These are phyloP conservation scores for Smithsoniella earleae DNA, from an alignment of 163 green algal species.

Conservation along the genomic window DNA sequence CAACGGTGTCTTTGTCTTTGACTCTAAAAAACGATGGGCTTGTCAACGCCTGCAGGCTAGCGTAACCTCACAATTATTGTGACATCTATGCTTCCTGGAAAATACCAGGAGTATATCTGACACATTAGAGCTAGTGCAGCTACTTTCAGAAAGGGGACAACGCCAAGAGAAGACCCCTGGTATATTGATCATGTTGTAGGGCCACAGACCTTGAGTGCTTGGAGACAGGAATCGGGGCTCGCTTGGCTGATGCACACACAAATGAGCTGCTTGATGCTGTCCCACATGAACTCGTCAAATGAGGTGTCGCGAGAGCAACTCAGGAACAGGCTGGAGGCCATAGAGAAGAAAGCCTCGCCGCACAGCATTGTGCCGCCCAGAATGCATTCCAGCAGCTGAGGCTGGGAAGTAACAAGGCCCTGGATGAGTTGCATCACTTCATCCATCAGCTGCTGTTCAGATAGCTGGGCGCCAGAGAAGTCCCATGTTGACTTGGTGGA, in stretches of 20 bases:
- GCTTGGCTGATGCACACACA: no score
- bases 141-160: no score
- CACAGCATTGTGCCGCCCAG: no score
- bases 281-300: no score
- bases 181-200: not conserved
- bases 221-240: no score
- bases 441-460: not conserved
- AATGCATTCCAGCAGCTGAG: not conserved
- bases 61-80: not conserved
- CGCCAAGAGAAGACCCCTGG: no score
- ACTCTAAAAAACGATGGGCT: not conserved
- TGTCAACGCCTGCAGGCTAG: not conserved
- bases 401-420: not conserved
- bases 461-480: not conserved
- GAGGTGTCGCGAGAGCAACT: no score
- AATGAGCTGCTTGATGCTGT: no score
- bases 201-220: not conserved
- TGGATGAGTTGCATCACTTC: conserved; percentile 3
- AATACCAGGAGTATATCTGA: not conserved
- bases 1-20: not conserved
- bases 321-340: no score
- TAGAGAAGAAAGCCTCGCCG: no score
- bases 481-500: not conserved
- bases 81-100: not conserved
- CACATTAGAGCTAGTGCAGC: no score